These are phyloP conservation scores for Sporothrix brasiliensis DNA, from an alignment of 2,329 filamentous ascomycete species.

Conservation along the genomic window DNA sequence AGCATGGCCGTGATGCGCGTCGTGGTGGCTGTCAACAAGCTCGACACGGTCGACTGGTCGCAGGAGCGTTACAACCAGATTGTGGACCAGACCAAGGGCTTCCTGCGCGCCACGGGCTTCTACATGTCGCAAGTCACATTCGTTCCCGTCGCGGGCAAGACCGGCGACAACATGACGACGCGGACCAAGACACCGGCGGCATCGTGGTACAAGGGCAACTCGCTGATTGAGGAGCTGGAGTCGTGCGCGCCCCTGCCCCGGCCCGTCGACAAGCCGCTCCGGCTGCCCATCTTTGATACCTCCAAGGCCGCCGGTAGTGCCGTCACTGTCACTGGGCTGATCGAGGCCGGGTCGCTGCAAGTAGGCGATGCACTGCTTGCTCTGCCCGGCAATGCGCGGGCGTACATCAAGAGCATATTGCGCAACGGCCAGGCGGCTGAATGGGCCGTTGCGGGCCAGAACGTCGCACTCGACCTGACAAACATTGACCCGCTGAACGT, in stretches of 20 bases:
- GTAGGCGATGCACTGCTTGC: conserved; percentile 77
- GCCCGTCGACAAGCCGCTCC: conserved; percentile 75
- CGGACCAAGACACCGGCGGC: conserved; percentile 59
- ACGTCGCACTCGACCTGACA: conserved; percentile 77
- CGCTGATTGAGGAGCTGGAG: conserved; percentile 82
- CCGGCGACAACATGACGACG: conserved; percentile 80
- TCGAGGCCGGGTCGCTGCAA: conserved; percentile 83
- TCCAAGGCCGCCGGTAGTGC: conserved; percentile 81
- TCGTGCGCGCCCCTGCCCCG: conserved; percentile 72
- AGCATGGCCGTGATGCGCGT: conserved; percentile 89
- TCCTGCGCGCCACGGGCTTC: conserved; percentile 82
- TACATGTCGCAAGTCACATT: conserved; percentile 79
- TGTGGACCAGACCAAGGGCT: conserved; percentile 76
- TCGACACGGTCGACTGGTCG: conserved; percentile 85
- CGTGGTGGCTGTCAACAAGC: conserved; percentile 92
- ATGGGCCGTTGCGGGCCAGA: conserved; percentile 69
- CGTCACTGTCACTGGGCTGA: conserved; percentile 80
- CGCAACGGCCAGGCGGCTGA: conserved; percentile 63
- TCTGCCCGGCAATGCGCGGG: conserved; percentile 79
- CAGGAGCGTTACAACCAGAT: conserved; percentile 84
- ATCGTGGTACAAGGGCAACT: conserved; percentile 79
- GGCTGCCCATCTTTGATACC: conserved; percentile 85
- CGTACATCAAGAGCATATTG: conserved; percentile 80
- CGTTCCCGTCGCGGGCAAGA: conserved; percentile 85
- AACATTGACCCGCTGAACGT: conserved; percentile 86